Percentiles rank a stretch among this genome's conserved stretches.
Evolutionary conservation across 495 filamentous ascomycete species (phyloP).

Genomic region (Aspergillus steynii): DNA sequence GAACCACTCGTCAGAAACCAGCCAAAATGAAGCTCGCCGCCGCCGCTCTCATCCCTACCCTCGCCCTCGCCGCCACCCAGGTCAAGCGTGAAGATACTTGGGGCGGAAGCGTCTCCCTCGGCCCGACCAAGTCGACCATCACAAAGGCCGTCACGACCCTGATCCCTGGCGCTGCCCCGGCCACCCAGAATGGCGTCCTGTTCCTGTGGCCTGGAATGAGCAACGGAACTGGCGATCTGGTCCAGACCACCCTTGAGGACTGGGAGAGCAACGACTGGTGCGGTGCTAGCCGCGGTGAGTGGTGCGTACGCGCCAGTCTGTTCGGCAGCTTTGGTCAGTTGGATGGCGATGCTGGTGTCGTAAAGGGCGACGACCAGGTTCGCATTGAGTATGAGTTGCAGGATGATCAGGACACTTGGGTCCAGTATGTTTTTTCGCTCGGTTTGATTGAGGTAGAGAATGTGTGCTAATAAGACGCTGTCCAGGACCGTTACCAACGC

Average conservation of each 20-base stretch:
- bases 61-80: constrained; percentile 7
- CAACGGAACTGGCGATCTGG: constrained; percentile 44
- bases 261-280: constrained; percentile 38
- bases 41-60: constrained; percentile 2
- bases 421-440: constrained; percentile 25
- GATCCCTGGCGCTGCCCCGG: constrained; percentile 36
- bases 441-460: not conserved
- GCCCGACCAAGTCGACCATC: constrained; percentile 41
- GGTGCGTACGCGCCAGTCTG: constrained; percentile 44
- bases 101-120: constrained; percentile 42
- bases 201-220: constrained; percentile 49
- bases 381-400: constrained; percentile 37
- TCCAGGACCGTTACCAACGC: constrained; percentile 35
- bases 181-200: constrained; percentile 36
- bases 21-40: constrained; percentile 2
- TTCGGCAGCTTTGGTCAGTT: constrained; percentile 42
- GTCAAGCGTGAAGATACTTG: constrained; percentile 33
- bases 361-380: constrained; percentile 32
- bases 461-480: not conserved
- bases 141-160: constrained; percentile 43
- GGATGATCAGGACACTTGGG: constrained; percentile 34
- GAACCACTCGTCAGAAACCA: not conserved
- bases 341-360: constrained; percentile 28
- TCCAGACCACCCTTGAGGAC: constrained; percentile 40
- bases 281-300: constrained; percentile 33